phyloP scores from a whole-genome alignment of 139 green algal species.

The Asterochloris sp. region DNA sequence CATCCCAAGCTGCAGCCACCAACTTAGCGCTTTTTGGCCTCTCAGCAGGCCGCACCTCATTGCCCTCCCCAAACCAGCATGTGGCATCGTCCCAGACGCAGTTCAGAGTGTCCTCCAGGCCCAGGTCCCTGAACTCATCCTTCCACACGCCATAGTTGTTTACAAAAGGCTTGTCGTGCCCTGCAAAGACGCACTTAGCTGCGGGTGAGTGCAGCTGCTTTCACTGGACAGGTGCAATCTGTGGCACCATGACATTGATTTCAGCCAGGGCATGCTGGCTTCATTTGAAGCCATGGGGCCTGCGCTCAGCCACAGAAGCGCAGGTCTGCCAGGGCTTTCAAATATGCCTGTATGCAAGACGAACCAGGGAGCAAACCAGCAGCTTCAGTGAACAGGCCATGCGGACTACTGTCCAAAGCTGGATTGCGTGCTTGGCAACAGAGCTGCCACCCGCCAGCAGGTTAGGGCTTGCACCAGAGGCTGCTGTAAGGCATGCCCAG shows the following conservation, averaged over 20 bases:
- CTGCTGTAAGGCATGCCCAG: not conserved
- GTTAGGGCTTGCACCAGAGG: not conserved
- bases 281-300: too few species aligned
- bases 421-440: too few species aligned
- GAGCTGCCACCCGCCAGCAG: too few species aligned
- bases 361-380: too few species aligned
- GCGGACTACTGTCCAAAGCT: too few species aligned
- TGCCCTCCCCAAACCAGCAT: constrained; percentile 65
- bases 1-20: not conserved
- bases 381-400: too few species aligned
- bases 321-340: too few species aligned
- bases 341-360: too few species aligned
- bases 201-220: not conserved
- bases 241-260: not conserved
- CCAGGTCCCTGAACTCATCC: constrained; percentile 75
- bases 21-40: too few species aligned
- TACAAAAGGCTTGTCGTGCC: constrained; percentile 73
- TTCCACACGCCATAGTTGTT: constrained; percentile 96
- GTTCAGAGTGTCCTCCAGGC: constrained; percentile 64
- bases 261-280: too few species aligned
- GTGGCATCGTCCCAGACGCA: constrained; percentile 48
- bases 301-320: too few species aligned
- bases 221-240: not conserved
- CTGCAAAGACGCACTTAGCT: constrained; percentile 20
- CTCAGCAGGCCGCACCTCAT: not conserved